Evolutionary conservation across 2,329 filamentous ascomycete species (phyloP), one percentile per base, ranked within the genome.

Genomic region (Cyclaneusma minus): DNA sequence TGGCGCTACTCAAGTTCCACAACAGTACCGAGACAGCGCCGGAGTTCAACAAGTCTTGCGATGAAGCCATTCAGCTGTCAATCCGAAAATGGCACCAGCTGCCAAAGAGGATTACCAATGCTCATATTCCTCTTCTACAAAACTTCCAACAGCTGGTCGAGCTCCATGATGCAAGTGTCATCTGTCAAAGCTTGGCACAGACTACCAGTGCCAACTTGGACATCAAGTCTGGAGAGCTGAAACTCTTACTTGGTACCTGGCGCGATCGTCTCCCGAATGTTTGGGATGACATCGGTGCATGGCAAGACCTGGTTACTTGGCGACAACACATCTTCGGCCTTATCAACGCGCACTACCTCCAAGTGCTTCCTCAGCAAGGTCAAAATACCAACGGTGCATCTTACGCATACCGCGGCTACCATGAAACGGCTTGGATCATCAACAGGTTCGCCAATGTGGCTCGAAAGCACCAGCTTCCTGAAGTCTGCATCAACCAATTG

Each of bases 221-320:
- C 42, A 71, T 75, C 36, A 98, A 98, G 53, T 94, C 85, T 12
- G 81, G 85, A 30, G 91, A 99, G 55, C 66, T 98, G 3, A 98
- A 98, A 55, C 56, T 98, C 27, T 68, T 95, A 3, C 66, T 98
- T 4, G 83, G 83, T 29, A 89, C 87, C 6, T 99, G 89, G 89
- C 74, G 89, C 31, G 89, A 99, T 48, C 71, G 89, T 25, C 58
- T 98, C 27, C 89, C 89, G 2, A 99, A 99, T 45, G 79, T 93
- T 3, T 99, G 89, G 89, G 89, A 99, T 49, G 89, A 99, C 49
- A 98, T 99, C 51, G 93, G 91, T 37, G 83, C 89, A 20, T 99
- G 89, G 89, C 89, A 98, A 50, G 91, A 98, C 47, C 61, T 99
- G 21, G 89, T 99, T n/a, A 98, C 89, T 2, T 99, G 89, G 89